Conservation (phyloP, 164 flowering plant species). For the Chimonanthus praecox region DNA sequence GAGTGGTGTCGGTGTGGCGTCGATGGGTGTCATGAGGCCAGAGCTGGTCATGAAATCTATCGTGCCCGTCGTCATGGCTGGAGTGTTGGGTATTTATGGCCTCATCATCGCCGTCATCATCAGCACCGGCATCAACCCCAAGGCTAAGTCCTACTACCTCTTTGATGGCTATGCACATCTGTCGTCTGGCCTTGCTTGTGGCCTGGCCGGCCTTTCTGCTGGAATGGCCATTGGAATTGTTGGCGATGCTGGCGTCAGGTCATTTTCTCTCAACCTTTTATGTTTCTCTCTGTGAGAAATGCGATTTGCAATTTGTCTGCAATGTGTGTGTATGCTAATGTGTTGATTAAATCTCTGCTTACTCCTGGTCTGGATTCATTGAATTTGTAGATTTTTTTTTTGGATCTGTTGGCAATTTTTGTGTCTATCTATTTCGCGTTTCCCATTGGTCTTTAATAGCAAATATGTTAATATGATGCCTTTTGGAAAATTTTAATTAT, state of each 20-base stretch:
- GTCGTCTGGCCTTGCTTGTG: conserved; percentile 52
- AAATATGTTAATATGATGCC: neutral
- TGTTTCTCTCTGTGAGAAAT: neutral
- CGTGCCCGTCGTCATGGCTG: conserved; percentile 60
- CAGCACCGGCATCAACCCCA: conserved; percentile 41
- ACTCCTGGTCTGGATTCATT: neutral
- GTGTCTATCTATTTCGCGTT: neutral
- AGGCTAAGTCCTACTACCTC: conserved; percentile 38
- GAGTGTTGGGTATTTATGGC: conserved; percentile 49
- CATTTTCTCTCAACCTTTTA: neutral
- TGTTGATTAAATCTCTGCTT: neutral
- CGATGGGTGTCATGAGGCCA: conserved; percentile 56
- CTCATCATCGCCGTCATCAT: conserved; percentile 25
- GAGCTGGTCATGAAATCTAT: conserved; percentile 58
- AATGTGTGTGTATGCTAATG: neutral
- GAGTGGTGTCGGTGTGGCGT: conserved; percentile 53
- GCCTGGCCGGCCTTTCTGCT: conserved; percentile 51
- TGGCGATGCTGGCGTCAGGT: conserved; percentile 32
- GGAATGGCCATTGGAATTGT: conserved; percentile 53
- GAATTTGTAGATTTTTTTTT: neutral
- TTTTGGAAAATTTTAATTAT: no score
- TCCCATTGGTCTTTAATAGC: neutral
- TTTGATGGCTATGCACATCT: conserved; percentile 34
- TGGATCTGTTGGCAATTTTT: neutral
- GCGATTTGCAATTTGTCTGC: neutral